Evolutionary conservation across 345 rosid species (phyloP), one percentile per base, ranked within the genome.

Genomic region (Rhizophora mangle): DNA sequence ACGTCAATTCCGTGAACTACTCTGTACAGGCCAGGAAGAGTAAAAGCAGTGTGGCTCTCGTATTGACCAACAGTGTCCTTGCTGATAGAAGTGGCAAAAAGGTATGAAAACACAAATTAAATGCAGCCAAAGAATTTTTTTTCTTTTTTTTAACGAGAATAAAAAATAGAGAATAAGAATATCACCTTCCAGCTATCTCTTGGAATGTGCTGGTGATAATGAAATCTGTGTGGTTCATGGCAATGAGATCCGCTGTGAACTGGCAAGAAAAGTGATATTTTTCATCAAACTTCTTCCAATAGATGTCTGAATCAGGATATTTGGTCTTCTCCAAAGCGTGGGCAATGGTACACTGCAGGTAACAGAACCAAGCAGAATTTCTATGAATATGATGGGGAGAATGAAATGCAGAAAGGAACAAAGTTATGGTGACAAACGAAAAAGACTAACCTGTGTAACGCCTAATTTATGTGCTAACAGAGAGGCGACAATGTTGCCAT

Each of bases 1-100:
- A 88, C 89, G 73, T 88, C 76, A 10, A 88, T 78, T 29, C 92
- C 92, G 56, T 88, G 88, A 57, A 85, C 86, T 72, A 85, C 89
- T 30, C 81, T 74, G 57, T 88, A 85, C 51, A 81, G 81, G 46
- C 89, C 88, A 30, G 89, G 89, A 55, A 87, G 84, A 56, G 89
- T 85, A 67, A 85, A 87, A 63, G 86, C 81, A 24, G 89, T 79
- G 84, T 82, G 89, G 83, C 85, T 79, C 68, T 84, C 83, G 19
- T 87, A 88, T 70, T 82, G 85, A 60, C 89, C 87, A 36, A 85
- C 89, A 36, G 73, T 84, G 37, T 80, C 72, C 74, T 84, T 82
- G 74, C 86, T 81, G 87, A 67, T 30, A 73, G 13, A 68, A 24
- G 63, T 27, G 68, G 57, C 53, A 49, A n/a, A 31, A 13, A 22